Evolutionary conservation across 2,329 filamentous ascomycete genomes (phyloP).

Genomic region (Atkinsonella texensis): DNA sequence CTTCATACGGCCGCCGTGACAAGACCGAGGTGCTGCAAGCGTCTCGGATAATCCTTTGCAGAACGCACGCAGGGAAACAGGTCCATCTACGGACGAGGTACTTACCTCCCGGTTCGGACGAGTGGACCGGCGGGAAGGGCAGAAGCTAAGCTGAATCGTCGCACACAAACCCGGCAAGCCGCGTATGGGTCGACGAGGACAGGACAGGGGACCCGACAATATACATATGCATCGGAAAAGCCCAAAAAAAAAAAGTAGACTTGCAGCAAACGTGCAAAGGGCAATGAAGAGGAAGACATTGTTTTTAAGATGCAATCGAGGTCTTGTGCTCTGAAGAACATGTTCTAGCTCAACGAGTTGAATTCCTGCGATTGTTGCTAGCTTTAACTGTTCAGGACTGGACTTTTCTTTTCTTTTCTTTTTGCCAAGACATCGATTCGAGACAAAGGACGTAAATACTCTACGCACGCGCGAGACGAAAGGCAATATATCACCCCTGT

Average conservation of each 20-base stretch:
- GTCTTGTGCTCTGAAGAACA: no score
- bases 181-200: background rate
- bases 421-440: no score
- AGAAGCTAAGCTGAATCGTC: conserved; percentile 7
- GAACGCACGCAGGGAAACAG: background rate
- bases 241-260: background rate
- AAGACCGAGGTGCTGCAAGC: background rate
- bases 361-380: no score
- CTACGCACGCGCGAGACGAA: background rate
- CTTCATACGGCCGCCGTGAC: no score
- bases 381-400: no score
- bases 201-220: no score
- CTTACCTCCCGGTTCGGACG: background rate
- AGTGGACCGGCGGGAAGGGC: background rate
- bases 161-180: conserved; percentile 9
- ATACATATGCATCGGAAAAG: no score
- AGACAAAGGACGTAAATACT: background rate
- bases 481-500: background rate
- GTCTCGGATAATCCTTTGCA: background rate
- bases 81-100: background rate
- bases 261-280: no score
- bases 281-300: no score
- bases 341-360: no score
- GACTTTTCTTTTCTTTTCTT: no score
- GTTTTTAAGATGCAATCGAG: no score